Evolutionary conservation across 805 yeast genomes (phyloP), one percentile per base, ranked within the genome.

Genomic region (Saccharomycodes ludwigii): DNA sequence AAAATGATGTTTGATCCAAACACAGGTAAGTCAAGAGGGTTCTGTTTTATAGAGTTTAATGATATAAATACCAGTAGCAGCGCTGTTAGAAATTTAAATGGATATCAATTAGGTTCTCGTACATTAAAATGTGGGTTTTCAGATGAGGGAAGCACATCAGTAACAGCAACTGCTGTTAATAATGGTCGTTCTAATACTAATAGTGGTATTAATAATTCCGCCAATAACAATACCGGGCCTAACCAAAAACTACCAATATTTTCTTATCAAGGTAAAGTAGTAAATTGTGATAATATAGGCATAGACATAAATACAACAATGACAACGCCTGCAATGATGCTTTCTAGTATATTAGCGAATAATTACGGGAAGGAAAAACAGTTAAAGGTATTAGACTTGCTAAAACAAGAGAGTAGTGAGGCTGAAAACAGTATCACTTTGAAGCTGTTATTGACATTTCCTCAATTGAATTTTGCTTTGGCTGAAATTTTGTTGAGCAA

Each of bases 1-100:
- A 76, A 77, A 49, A 66, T 88, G 47, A 66, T 83, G 52, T 83
- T 86, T 50, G 96, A 88, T 52, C 76, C 81, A 27, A 76, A 75
- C 33, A 85, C 95, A 0, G 96, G 96, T 2, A 76, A 75, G 47
- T 82, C 95, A 6, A 84, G 79, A 53, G 96, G 96, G 3, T 82
- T 75, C 48, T 94, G 94, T 4, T 82, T 81, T 46, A 77, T 88
- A 12, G 86, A 80, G 44, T 88, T 80, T 51, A 69, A 66, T 30
- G 93, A 88, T 51, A 60, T 70, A 9, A 94, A 82, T 44, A 80
- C 95, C 1, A 95, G 95, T 4, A 73, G 82, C 2, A 75, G 88
- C 13, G 96, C 97, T 0, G 94, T 85, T 18, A 63, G 96, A 39
- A 88, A 88, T 56, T 59, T 88, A 40, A 81, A 82, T 53, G 79